Percentiles rank a stretch among this genome's conserved stretches.
phyloP scores from a whole-genome alignment of 2,329 filamentous ascomycete genomes.

The Pezicula radicicola region DNA sequence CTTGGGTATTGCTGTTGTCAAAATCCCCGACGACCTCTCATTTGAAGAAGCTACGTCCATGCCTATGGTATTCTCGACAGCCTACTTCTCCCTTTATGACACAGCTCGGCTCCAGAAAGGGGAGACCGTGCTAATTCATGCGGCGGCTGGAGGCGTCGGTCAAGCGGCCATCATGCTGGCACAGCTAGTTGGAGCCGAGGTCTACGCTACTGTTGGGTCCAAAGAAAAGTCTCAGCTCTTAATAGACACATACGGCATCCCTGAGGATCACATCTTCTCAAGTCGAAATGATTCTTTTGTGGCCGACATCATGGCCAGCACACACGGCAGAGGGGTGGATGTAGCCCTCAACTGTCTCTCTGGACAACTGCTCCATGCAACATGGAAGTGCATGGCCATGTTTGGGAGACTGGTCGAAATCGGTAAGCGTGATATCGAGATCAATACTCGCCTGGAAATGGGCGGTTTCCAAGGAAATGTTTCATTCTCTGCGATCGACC shows the following conservation, averaged over 20 bases:
- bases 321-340: conserved; percentile 20
- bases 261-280: conserved; percentile 5
- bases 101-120: not conserved
- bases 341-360: conserved; percentile 21
- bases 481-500: conserved; percentile 36
- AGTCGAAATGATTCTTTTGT: conserved; percentile 16
- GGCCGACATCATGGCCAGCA: conserved; percentile 12
- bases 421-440: conserved; percentile 27
- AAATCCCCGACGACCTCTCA: conserved; percentile 6
- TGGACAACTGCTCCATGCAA: conserved; percentile 16
- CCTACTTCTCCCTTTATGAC: conserved; percentile 10
- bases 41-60: conserved; percentile 13
- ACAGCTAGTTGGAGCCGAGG: conserved; percentile 18
- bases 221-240: conserved; percentile 7
- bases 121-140: conserved; percentile 28
- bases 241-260: conserved; percentile 10
- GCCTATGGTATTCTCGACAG: conserved; percentile 11
- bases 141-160: conserved; percentile 28
- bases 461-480: conserved; percentile 32
- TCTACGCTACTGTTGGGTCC: conserved; percentile 21
- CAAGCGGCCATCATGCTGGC: conserved; percentile 28
- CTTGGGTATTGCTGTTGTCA: not conserved
- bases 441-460: conserved; percentile 25
- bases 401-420: conserved; percentile 36
- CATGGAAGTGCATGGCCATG: conserved; percentile 29